Evolutionary conservation across 208 protist species (phyloP).

Genomic region (Crithidia bombi): DNA sequence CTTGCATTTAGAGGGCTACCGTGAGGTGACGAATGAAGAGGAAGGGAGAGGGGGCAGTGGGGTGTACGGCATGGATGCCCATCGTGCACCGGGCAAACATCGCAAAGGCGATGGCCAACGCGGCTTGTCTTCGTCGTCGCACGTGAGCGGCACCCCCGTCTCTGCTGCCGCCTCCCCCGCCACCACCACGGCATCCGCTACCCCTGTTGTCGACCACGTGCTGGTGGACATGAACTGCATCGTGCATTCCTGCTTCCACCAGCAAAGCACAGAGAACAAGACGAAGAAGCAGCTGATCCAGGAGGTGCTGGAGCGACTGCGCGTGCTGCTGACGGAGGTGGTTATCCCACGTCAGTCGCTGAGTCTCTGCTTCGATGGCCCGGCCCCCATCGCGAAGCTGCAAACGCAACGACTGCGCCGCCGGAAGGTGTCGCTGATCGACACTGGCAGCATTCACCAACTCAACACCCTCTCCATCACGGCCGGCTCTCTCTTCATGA

Average conservation of each 20-base stretch:
- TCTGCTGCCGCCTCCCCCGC: not conserved
- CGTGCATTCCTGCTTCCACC: conserved; percentile 73
- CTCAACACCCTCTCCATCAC: conserved; percentile 79
- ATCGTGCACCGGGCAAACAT: not conserved
- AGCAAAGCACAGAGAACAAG: conserved; percentile 34
- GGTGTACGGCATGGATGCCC: not conserved
- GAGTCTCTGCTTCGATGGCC: conserved; percentile 83
- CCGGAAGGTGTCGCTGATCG: conserved; percentile 64
- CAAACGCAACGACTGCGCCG: conserved; percentile 83
- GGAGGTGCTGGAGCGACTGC: conserved; percentile 75
- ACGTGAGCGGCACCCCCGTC: not conserved
- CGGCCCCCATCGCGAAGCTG: conserved; percentile 82
- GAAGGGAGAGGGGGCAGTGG: not conserved
- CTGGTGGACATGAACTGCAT: conserved; percentile 90
- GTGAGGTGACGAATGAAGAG: conserved; percentile 15
- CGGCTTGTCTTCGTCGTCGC: conserved; percentile 23
- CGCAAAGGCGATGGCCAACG: not conserved
- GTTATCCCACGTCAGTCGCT: conserved; percentile 64
- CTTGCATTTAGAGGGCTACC: conserved; percentile 20
- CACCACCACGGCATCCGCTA: not conserved
- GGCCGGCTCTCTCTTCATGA: conserved; percentile 81
- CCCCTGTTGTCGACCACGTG: conserved; percentile 65
- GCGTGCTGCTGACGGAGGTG: conserved; percentile 67
- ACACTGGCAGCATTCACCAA: conserved; percentile 46
- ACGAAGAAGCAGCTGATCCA: conserved; percentile 71